Percentiles rank a stretch among this genome's conserved stretches.
Conservation (phyloP, 1,284 basidiomycete genomes). For the Athelia sp. region DNA sequence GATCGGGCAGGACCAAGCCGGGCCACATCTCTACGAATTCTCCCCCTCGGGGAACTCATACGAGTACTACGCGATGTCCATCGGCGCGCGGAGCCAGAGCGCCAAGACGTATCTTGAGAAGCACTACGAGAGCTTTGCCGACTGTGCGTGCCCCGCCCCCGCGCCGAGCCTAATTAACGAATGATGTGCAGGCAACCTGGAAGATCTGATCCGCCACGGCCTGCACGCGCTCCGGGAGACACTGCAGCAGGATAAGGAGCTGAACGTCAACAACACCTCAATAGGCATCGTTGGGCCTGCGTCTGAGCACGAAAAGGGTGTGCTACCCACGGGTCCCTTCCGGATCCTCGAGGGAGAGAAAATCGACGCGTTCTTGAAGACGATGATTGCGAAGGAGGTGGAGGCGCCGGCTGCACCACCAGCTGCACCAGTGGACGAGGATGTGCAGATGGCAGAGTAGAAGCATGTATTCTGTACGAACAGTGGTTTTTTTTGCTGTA, state of each 20-base stretch:
- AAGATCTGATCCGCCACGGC: conserved; percentile 87
- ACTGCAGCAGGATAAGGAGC: conserved; percentile 94
- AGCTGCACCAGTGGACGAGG: conserved; percentile 47
- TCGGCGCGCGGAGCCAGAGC: conserved; percentile 95
- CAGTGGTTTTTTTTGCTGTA: conserved; percentile 6
- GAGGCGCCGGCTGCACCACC: conserved; percentile 18
- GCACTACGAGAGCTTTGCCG: conserved; percentile 83
- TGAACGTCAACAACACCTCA: conserved; percentile 88
- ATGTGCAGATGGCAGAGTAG: conserved; percentile 78
- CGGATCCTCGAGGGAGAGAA: conserved; percentile 76
- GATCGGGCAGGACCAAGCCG: conserved; percentile 91
- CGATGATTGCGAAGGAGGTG: conserved; percentile 63
- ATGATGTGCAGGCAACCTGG: conserved; percentile 58
- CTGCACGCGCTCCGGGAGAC: conserved; percentile 92
- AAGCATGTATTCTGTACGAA: conserved; percentile 11
- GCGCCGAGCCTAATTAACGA: too few relatives aligned
- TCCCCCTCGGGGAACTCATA: conserved; percentile 96
- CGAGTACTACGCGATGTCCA: conserved; percentile 98
- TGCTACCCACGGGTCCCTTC: conserved; percentile 55
- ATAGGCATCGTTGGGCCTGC: conserved; percentile 84
- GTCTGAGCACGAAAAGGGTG: conserved; percentile 50
- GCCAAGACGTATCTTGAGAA: conserved; percentile 99
- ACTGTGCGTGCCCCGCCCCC: conserved; percentile 51
- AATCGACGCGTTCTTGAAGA: conserved; percentile 67
- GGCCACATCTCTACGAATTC: conserved; percentile 98